A percentile compares a stretch with the other conserved stretches of the same genome.
phyloP scores from a whole-genome alignment of 129 eudicot species.

The Oenanthe sinensis region DNA sequence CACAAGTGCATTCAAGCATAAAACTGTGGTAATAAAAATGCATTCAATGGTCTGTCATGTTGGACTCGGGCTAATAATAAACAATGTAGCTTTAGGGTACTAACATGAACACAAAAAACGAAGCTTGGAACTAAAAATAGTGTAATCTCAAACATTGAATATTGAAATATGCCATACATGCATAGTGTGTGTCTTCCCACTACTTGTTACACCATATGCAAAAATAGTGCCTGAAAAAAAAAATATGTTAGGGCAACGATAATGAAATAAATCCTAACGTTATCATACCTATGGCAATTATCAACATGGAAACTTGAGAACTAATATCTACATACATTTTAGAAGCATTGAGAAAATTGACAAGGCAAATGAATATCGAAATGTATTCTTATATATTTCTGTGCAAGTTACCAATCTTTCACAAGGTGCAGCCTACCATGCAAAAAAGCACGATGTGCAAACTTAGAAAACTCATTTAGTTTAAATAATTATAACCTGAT shows the following conservation, averaged over 20 bases:
- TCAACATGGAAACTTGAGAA: neutral
- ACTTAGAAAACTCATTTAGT: neutral
- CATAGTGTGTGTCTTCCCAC: constrained; percentile 99
- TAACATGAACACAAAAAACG: neutral
- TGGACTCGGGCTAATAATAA: neutral
- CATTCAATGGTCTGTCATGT: constrained; percentile 1
- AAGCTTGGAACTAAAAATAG: neutral
- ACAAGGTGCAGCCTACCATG: neutral
- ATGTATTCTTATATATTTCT: neutral
- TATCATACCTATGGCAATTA: neutral
- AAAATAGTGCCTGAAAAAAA: constrained; percentile 72
- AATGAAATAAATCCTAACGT: neutral
- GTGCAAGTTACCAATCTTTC: neutral
- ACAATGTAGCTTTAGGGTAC: neutral
- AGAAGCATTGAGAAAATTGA: neutral
- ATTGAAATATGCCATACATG: constrained; percentile 44
- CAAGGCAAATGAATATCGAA: neutral
- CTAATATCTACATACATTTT: neutral
- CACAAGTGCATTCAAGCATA: neutral
- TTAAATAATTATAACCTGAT: neutral
- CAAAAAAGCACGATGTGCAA: neutral
- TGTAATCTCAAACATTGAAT: neutral
- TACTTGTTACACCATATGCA: constrained; percentile 98
- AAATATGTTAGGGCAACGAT: neutral
- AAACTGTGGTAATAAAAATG: constrained; percentile 10